These are phyloP conservation scores for Colletotrichum acutatum DNA, from an alignment of 2,329 filamentous ascomycete genomes.

Conservation along the genomic window DNA sequence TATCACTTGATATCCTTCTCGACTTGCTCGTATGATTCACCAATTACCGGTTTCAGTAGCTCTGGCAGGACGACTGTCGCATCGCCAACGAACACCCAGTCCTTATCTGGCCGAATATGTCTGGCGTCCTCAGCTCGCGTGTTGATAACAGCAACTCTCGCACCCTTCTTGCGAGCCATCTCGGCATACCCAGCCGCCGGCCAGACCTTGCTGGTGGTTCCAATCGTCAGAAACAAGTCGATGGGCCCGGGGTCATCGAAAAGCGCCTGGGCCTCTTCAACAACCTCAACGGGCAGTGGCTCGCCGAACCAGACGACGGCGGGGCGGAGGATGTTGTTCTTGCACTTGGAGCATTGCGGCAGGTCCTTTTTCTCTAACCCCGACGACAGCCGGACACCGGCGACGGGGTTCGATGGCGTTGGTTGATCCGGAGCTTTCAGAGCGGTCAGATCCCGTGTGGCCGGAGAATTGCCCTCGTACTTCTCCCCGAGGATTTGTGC, in stretches of 20 bases:
- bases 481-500: constrained; percentile 67
- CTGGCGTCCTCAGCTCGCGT: constrained; percentile 58
- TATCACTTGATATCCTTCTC: too few relatives aligned
- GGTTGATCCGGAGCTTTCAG: constrained; percentile 20
- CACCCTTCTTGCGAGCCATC: constrained; percentile 63
- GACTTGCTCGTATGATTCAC: neutral
- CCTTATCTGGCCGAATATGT: neutral
- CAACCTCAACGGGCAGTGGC: constrained; percentile 59
- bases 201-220: constrained; percentile 71
- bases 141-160: constrained; percentile 71
- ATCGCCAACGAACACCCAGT: constrained; percentile 37
- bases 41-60: constrained; percentile 29
- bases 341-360: constrained; percentile 68
- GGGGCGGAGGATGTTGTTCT: constrained; percentile 67
- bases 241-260: constrained; percentile 56
- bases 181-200: constrained; percentile 73
- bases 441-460: constrained; percentile 20
- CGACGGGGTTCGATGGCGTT: neutral
- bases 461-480: constrained; percentile 45
- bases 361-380: constrained; percentile 59
- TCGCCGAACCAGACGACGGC: constrained; percentile 79
- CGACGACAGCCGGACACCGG: constrained; percentile 48
- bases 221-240: constrained; percentile 75
- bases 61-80: constrained; percentile 31
- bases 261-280: constrained; percentile 63